Evolutionary conservation across 805 yeast genomes (phyloP).

Genomic region (Kluyveromyces nonfermentans): DNA sequence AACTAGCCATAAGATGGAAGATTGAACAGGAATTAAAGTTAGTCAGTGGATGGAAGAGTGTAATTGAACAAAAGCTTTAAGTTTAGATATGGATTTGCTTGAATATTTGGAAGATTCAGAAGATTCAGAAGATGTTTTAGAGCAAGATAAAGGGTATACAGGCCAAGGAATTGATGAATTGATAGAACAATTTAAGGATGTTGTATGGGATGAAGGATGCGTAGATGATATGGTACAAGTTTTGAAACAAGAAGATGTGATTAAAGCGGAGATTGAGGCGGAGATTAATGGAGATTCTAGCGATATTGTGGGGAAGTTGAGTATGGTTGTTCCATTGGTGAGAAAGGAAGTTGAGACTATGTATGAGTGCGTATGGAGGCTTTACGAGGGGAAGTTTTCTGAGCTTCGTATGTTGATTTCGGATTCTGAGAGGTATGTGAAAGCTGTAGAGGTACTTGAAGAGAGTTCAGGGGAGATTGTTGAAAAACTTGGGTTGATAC

Average conservation of each 20-base stretch:
- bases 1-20: no score
- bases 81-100: slow-evolving; percentile 7
- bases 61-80: slow-evolving; percentile 3
- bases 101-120: slow-evolving; percentile 7
- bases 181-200: background rate
- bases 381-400: slow-evolving; percentile 55
- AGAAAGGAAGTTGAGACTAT: slow-evolving; percentile 43
- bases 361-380: slow-evolving; percentile 39
- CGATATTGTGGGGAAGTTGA: slow-evolving; percentile 2
- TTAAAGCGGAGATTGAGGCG: background rate
- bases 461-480: slow-evolving; percentile 30
- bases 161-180: background rate
- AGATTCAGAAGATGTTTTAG: background rate
- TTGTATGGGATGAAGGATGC: background rate
- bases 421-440: slow-evolving; percentile 53
- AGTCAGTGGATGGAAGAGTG: slow-evolving; percentile 7
- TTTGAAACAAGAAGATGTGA: background rate
- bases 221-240: background rate
- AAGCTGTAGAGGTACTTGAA: slow-evolving; percentile 41
- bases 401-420: slow-evolving; percentile 59
- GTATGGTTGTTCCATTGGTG: slow-evolving; percentile 5
- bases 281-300: background rate
- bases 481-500: slow-evolving; percentile 31
- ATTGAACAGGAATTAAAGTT: slow-evolving; percentile 8
- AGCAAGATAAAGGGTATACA: slow-evolving; percentile 4